These are phyloP conservation scores for Verticillium nonalfalfae DNA, from an alignment of 2,329 filamentous ascomycete genomes.

Conservation along the genomic window DNA sequence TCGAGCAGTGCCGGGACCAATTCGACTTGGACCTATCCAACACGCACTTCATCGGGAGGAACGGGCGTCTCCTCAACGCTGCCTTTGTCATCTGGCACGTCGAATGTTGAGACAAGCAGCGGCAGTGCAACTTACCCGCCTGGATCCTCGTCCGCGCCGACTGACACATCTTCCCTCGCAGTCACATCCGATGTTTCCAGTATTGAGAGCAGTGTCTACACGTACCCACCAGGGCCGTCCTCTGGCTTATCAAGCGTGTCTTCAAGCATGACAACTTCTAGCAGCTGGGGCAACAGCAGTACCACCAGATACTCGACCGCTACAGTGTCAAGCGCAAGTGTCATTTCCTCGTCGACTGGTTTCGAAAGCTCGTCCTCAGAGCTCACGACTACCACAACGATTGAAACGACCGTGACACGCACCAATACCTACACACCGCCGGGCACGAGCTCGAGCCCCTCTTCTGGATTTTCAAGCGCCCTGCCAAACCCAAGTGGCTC, in stretches of 20 bases:
- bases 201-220: not conserved
- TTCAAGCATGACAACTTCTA: not conserved
- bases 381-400: not conserved
- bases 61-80: not conserved
- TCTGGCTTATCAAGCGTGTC: not conserved
- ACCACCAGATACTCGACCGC: not conserved
- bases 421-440: not conserved
- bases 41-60: not conserved
- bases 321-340: not conserved
- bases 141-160: not conserved
- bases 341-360: not conserved
- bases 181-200: not conserved
- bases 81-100: not conserved
- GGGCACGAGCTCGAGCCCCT: not conserved
- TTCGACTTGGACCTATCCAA: not conserved
- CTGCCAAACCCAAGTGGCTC: not conserved
- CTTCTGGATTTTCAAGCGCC: not conserved
- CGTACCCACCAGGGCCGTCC: not conserved
- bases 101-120: not conserved
- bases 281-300: not conserved
- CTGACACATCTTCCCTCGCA: not conserved
- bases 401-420: not conserved
- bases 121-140: not conserved
- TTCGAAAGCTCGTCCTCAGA: not conserved
- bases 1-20: not conserved